Evolutionary conservation across 768 basidiomycete genomes (phyloP).

Genomic region (Kwoniella sp.): DNA sequence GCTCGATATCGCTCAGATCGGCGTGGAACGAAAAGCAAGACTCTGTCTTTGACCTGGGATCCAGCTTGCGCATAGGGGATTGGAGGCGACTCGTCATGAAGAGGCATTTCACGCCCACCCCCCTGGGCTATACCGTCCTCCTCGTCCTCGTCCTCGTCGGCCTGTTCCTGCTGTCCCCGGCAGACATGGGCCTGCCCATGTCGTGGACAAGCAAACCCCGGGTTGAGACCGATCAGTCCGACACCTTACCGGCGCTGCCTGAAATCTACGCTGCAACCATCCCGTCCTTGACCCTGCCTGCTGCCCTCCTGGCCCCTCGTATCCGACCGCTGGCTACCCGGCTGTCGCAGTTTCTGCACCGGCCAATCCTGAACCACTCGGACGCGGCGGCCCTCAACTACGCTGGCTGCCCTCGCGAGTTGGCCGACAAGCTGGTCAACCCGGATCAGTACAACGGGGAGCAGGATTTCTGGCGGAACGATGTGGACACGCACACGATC

Average conservation of each 20-base stretch:
- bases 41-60: too few relatives aligned
- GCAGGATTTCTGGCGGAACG: conserved; percentile 44
- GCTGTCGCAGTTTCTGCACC: conserved; percentile 40
- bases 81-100: too few relatives aligned
- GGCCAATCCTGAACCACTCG: conserved; percentile 37
- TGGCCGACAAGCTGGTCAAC: conserved; percentile 49
- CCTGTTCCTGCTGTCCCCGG: neutral
- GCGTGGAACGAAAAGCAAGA: too few relatives aligned
- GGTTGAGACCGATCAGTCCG: neutral
- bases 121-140: conserved; percentile 10
- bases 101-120: conserved; percentile 10
- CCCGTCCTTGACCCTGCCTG: conserved; percentile 12
- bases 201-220: neutral
- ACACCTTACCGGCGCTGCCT: neutral
- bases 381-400: conserved; percentile 29
- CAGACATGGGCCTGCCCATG: neutral
- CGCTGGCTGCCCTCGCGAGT: conserved; percentile 39
- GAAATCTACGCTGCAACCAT: conserved; percentile 3
- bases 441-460: conserved; percentile 50
- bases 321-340: conserved; percentile 8
- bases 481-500: conserved; percentile 35
- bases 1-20: too few relatives aligned
- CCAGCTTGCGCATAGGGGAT: too few relatives aligned
- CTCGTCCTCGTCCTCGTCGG: neutral
- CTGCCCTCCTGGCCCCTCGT: conserved; percentile 3